These are phyloP conservation scores for Xylaria cubensis DNA, from an alignment of 495 filamentous ascomycete genomes.

Conservation along the genomic window DNA sequence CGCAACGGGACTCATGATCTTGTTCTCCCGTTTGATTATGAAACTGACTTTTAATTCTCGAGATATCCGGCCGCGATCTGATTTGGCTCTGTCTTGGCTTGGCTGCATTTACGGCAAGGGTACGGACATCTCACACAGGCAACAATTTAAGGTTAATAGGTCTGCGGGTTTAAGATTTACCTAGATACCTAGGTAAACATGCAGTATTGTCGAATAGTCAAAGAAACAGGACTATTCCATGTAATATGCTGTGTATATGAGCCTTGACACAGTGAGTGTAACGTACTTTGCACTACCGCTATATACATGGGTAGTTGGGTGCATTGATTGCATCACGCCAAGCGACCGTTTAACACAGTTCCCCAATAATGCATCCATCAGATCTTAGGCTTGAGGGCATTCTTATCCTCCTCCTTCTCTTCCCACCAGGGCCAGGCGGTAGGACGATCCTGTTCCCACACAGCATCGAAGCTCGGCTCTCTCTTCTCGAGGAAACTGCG, in stretches of 20 bases:
- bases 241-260: neutral
- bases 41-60: constrained; percentile 15
- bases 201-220: constrained; percentile 2
- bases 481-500: constrained; percentile 56
- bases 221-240: constrained; percentile 7
- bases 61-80: constrained; percentile 15
- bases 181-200: constrained; percentile 13
- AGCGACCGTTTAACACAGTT: neutral
- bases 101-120: neutral
- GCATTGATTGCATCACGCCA: neutral
- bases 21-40: constrained; percentile 1
- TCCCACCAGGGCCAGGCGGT: constrained; percentile 58
- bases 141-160: constrained; percentile 18
- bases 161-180: constrained; percentile 4
- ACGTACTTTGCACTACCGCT: neutral
- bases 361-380: neutral
- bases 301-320: neutral
- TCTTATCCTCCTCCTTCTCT: constrained; percentile 34
- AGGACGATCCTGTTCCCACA: constrained; percentile 54
- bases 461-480: constrained; percentile 58
- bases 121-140: constrained; percentile 6
- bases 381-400: constrained; percentile 30
- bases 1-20: neutral
- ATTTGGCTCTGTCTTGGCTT: constrained; percentile 6
- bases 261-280: neutral